These are phyloP conservation scores for Paraurostyla sp. DNA, from an alignment of 73 alveolate species.

Conservation along the genomic window DNA sequence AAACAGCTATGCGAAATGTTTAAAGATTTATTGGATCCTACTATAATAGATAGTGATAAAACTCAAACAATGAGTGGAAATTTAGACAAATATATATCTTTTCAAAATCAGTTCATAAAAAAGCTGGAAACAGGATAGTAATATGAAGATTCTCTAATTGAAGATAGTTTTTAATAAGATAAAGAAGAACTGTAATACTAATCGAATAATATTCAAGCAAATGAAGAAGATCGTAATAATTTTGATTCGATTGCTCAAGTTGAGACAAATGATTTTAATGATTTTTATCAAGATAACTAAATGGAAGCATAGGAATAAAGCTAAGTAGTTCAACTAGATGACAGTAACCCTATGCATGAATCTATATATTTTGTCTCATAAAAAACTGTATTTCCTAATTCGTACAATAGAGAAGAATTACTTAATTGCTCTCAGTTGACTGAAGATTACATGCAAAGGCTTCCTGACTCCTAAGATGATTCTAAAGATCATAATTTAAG, in stretches of 20 bases:
- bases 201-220: no score
- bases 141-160: background rate
- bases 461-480: slow-evolving; percentile 47
- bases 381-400: slow-evolving; percentile 8
- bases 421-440: slow-evolving; percentile 40
- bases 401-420: slow-evolving; percentile 4
- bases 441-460: background rate
- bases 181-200: no score
- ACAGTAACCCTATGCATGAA: slow-evolving; percentile 16
- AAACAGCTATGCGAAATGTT: background rate
- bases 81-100: background rate
- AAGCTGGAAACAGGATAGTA: background rate
- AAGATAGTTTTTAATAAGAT: background rate
- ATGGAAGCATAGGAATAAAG: no score
- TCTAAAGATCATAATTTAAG: slow-evolving; percentile 10
- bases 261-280: no score
- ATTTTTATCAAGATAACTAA: no score
- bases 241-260: no score
- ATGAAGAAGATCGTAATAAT: no score
- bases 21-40: background rate
- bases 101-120: background rate
- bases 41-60: background rate
- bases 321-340: background rate
- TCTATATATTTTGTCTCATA: slow-evolving; percentile 52
- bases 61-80: background rate